These are phyloP conservation scores for Waltiozyma solani DNA, from an alignment of 1,139 yeast species.

Conservation along the genomic window DNA sequence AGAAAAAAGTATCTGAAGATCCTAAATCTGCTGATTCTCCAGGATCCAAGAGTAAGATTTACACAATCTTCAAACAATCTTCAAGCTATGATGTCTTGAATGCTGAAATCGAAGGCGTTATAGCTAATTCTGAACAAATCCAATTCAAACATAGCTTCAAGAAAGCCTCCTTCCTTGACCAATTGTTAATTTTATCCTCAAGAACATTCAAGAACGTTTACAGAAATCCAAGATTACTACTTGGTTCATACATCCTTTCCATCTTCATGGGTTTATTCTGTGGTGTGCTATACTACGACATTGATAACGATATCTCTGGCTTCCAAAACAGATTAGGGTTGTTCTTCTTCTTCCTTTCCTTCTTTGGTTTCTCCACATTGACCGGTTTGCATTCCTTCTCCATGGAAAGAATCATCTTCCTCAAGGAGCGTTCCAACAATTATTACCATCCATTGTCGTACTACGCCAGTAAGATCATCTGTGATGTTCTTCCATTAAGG, in stretches of 20 bases:
- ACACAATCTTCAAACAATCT: conserved; percentile 39
- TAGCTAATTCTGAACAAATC: conserved; percentile 21
- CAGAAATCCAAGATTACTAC: conserved; percentile 77
- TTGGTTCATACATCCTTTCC: conserved; percentile 77
- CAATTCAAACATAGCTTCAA: conserved; percentile 28
- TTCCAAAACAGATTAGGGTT: conserved; percentile 92
- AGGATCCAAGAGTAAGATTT: conserved; percentile 15
- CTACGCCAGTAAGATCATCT: conserved; percentile 72
- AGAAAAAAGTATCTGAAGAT: neutral
- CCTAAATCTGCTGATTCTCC: conserved; percentile 10
- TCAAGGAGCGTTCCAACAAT: conserved; percentile 89
- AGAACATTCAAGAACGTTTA: conserved; percentile 88
- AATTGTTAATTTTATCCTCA: conserved; percentile 61
- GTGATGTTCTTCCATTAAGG: conserved; percentile 85
- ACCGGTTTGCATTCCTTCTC: conserved; percentile 89
- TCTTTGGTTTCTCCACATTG: conserved; percentile 88
- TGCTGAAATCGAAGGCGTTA: conserved; percentile 35
- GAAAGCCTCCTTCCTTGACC: conserved; percentile 51
- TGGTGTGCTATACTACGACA: conserved; percentile 76
- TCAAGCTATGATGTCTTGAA: conserved; percentile 36
- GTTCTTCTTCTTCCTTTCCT: conserved; percentile 79
- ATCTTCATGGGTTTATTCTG: conserved; percentile 71
- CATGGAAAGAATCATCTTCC: conserved; percentile 76
- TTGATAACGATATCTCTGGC: conserved; percentile 84
- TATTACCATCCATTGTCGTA: conserved; percentile 84